Conservation (phyloP, 164 flowering plant genomes). For the Cinnamomum chago region DNA sequence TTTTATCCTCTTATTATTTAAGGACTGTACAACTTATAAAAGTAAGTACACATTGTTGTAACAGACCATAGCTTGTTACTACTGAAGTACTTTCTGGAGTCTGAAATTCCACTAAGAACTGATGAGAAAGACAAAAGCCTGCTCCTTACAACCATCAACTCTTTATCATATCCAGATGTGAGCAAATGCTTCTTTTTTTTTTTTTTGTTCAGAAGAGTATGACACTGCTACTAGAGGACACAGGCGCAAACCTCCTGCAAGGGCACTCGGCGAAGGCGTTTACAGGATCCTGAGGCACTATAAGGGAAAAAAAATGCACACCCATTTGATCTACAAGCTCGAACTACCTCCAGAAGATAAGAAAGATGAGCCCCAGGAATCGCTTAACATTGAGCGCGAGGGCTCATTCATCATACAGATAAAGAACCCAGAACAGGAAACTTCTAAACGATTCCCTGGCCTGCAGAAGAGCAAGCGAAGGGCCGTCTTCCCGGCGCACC, state of each 20-base stretch:
- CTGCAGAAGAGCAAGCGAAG: conserved; percentile 61
- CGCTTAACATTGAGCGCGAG: conserved; percentile 50
- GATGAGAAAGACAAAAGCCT: too few relatives aligned
- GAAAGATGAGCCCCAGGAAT: conserved; percentile 47
- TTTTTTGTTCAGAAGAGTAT: conserved; percentile 45
- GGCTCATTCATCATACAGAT: conserved; percentile 72
- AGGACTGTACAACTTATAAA: too few relatives aligned
- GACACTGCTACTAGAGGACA: conserved; percentile 66
- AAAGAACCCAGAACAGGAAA: conserved; percentile 61
- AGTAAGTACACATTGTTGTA: too few relatives aligned
- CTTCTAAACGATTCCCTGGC: conserved; percentile 20
- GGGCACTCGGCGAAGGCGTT: conserved; percentile 71
- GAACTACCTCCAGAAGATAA: conserved; percentile 49
- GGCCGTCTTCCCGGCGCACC: conserved; percentile 65
- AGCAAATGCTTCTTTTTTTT: background rate
- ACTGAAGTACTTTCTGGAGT: too few relatives aligned
- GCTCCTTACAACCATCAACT: too few relatives aligned
- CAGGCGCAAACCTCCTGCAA: conserved; percentile 35
- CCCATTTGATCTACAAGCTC: conserved; percentile 77
- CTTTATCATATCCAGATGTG: background rate
- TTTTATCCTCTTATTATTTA: too few relatives aligned
- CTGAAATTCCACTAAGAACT: too few relatives aligned
- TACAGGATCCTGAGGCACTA: conserved; percentile 62
- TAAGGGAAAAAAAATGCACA: conserved; percentile 36
- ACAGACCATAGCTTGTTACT: too few relatives aligned